phyloP scores from a whole-genome alignment of 176 grass and related monocot species.

The Avena eriantha region DNA sequence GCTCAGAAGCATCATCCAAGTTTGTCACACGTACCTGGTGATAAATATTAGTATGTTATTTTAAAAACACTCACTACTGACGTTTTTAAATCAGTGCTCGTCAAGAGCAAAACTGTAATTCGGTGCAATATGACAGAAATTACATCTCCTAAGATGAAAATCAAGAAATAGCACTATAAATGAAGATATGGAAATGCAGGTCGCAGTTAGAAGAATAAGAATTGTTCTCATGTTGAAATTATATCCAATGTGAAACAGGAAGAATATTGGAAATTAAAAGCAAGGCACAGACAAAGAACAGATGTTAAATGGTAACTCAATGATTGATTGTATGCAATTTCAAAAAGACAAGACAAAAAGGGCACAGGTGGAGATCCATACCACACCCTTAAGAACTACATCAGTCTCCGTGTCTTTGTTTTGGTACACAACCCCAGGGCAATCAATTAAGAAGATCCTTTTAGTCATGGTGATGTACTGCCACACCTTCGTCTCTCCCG shows the following conservation, averaged over 20 bases:
- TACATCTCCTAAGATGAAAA: background rate
- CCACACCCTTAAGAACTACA: constrained; percentile 99
- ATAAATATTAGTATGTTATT: constrained; percentile 20
- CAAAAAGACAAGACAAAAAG: background rate
- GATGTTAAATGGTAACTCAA: background rate
- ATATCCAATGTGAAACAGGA: background rate
- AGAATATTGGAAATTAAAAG: background rate
- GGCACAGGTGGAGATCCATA: constrained; percentile 47
- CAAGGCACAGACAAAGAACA: background rate
- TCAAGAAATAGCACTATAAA: background rate
- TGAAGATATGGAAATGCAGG: background rate
- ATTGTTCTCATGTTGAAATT: background rate
- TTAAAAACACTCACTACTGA: background rate
- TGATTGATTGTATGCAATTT: constrained; percentile 16
- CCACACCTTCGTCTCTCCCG: constrained; percentile 98
- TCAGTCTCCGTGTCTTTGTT: constrained; percentile 97
- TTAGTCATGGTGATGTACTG: constrained; percentile 98
- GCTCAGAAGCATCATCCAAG: constrained; percentile 92
- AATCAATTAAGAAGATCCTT: constrained; percentile 95
- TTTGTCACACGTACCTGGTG: constrained; percentile 90
- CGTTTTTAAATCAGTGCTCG: background rate
- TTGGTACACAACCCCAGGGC: constrained; percentile 96
- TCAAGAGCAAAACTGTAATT: background rate
- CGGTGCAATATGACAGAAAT: background rate
- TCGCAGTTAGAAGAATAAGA: background rate